Percentiles rank a stretch among this genome's conserved stretches.
Evolutionary conservation across 2,329 filamentous ascomycete genomes (phyloP).

Genomic region (Fusarium foetens): DNA sequence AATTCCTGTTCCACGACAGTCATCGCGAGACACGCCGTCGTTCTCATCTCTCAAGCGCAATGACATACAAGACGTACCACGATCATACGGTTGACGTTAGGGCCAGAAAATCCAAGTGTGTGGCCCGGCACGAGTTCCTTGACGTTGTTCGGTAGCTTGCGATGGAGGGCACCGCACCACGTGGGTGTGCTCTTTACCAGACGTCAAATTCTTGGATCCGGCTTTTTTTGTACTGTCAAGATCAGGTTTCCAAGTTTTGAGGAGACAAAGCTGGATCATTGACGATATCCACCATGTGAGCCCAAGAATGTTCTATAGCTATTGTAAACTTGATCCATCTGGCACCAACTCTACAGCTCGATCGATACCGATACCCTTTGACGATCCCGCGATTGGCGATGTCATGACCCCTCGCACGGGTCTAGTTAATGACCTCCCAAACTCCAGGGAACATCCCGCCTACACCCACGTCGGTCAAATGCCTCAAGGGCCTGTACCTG

Average conservation of each 20-base stretch:
- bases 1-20: conserved; percentile 7
- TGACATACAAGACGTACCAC: conserved; percentile 39
- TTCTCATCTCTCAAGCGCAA: conserved; percentile 7
- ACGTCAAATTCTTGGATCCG: conserved; percentile 25
- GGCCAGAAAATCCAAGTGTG: conserved; percentile 10
- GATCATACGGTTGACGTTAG: conserved; percentile 42
- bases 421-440: conserved; percentile 11
- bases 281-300: conserved; percentile 36
- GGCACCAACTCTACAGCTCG: conserved; percentile 19
- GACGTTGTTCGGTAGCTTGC: conserved; percentile 29
- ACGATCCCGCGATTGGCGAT: conserved; percentile 43
- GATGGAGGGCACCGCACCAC: conserved; percentile 40
- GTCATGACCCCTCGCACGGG: conserved; percentile 25
- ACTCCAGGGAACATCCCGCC: conserved; percentile 39
- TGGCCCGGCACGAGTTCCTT: conserved; percentile 20
- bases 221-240: conserved; percentile 7
- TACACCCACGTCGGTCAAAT: conserved; percentile 34
- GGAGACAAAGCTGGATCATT: neutral
- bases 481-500: conserved; percentile 31
- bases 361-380: conserved; percentile 30
- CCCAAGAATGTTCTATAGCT: neutral
- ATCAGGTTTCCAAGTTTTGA: conserved; percentile 29
- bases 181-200: conserved; percentile 34
- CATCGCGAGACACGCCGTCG: neutral
- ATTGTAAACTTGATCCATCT: conserved; percentile 13